Conservation (phyloP, 257 asterid genomes). For the Lycium ferocissimum region DNA sequence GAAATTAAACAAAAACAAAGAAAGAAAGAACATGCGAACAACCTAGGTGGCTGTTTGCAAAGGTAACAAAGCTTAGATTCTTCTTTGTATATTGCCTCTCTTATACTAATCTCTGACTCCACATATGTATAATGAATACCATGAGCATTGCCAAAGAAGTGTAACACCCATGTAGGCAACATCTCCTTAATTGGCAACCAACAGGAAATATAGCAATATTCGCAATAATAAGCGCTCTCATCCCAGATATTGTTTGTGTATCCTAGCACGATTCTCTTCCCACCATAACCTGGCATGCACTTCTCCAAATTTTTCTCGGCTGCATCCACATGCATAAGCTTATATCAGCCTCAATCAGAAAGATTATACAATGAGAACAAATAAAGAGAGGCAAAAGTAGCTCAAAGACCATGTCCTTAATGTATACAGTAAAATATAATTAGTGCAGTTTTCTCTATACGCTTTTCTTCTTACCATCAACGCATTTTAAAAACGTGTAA, state of each 20-base stretch:
- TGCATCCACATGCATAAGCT: conserved; percentile 40
- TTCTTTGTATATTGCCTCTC: conserved; percentile 5
- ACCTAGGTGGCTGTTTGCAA: conserved; percentile 38
- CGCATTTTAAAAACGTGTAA: neutral
- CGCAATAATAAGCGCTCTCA: neutral
- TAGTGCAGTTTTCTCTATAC: neutral
- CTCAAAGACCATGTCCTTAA: neutral
- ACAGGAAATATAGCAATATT: conserved; percentile 1
- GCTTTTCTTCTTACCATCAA: neutral
- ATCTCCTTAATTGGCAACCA: conserved; percentile 24
- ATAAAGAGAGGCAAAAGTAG: neutral
- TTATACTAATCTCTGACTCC: neutral
- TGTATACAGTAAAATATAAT: neutral
- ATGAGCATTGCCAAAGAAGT: conserved; percentile 19
- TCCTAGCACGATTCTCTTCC: conserved; percentile 89
- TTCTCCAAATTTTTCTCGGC: conserved; percentile 92
- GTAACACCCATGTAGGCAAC: conserved; percentile 24
- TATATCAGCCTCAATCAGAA: neutral
- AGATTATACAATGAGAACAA: neutral
- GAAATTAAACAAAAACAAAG: neutral
- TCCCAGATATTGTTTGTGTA: conserved; percentile 82
- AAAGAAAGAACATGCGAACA: conserved; percentile 26
- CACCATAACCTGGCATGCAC: conserved; percentile 89
- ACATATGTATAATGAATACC: conserved; percentile 13
- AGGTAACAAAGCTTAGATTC: conserved; percentile 34